phyloP scores from a whole-genome alignment of 306 rosid genomes.

The Inga leiocalycina region DNA sequence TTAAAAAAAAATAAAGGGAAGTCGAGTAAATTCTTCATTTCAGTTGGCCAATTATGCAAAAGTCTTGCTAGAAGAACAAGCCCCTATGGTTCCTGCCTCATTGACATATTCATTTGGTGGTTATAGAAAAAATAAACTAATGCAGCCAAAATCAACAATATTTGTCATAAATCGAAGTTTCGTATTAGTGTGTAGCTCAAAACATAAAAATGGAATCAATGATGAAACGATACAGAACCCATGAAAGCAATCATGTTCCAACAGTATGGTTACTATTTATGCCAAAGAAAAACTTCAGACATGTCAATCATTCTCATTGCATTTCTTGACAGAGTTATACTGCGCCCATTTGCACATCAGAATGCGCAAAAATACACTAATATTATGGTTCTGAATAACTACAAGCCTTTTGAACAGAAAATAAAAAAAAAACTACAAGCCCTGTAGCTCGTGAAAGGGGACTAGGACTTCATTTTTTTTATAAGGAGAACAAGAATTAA shows the following conservation, averaged over 20 bases:
- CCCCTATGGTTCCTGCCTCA: background rate
- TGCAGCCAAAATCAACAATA: background rate
- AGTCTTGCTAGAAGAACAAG: background rate
- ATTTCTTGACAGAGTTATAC: background rate
- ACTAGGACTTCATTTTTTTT: background rate
- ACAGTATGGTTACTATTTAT: background rate
- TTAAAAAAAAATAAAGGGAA: background rate
- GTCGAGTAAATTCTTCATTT: background rate
- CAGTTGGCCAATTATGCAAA: background rate
- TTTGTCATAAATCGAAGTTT: background rate
- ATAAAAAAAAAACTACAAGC: background rate
- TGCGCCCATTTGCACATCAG: background rate
- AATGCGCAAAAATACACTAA: background rate
- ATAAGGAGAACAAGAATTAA: background rate
- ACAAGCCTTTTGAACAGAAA: too few relatives aligned
- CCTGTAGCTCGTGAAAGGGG: background rate
- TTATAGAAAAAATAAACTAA: background rate
- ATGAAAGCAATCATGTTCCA: background rate
- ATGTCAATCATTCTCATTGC: background rate
- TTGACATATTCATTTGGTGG: background rate
- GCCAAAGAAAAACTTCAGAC: background rate
- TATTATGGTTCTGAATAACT: background rate
- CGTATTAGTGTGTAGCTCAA: background rate
- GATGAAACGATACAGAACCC: background rate
- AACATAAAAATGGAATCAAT: background rate